Evolutionary conservation across 2,329 filamentous ascomycete species (phyloP).

Genomic region (Aspergillus flavus): DNA sequence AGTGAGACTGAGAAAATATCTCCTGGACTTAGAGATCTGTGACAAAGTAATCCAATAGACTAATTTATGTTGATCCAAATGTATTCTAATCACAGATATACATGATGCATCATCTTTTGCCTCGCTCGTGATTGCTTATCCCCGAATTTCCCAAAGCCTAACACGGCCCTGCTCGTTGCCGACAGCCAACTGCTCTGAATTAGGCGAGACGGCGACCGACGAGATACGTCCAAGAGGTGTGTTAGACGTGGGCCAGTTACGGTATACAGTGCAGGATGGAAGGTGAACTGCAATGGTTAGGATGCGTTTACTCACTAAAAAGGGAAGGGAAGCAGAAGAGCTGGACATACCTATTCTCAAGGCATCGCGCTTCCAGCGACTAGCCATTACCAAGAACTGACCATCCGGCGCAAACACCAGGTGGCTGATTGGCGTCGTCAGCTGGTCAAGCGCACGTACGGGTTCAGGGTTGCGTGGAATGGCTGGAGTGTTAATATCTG

Average conservation of each 20-base stretch:
- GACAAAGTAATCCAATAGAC: background rate
- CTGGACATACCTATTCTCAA: conserved; percentile 62
- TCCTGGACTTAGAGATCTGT: background rate
- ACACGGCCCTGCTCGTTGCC: conserved; percentile 89
- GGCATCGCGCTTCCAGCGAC: conserved; percentile 84
- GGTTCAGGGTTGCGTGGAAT: conserved; percentile 73
- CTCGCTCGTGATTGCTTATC: conserved; percentile 36
- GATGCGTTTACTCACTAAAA: background rate
- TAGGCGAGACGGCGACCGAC: conserved; percentile 67
- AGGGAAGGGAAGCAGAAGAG: background rate
- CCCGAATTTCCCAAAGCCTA: conserved; percentile 84
- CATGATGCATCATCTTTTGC: background rate
- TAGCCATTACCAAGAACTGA: conserved; percentile 84
- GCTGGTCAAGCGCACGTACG: conserved; percentile 74
- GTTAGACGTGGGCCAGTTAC: conserved; percentile 92
- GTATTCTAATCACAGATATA: conserved; percentile 10
- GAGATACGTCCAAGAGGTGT: conserved; percentile 87
- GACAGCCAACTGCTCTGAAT: conserved; percentile 74
- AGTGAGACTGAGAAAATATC: background rate
- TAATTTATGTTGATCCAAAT: background rate
- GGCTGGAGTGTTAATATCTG: conserved; percentile 39
- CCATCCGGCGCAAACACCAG: conserved; percentile 84
- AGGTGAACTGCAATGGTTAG: conserved; percentile 66
- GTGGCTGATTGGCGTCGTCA: conserved; percentile 81
- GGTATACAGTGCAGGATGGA: conserved; percentile 89